phyloP scores from a whole-genome alignment of 805 yeast genomes.

The Clavispora vitiphila region DNA sequence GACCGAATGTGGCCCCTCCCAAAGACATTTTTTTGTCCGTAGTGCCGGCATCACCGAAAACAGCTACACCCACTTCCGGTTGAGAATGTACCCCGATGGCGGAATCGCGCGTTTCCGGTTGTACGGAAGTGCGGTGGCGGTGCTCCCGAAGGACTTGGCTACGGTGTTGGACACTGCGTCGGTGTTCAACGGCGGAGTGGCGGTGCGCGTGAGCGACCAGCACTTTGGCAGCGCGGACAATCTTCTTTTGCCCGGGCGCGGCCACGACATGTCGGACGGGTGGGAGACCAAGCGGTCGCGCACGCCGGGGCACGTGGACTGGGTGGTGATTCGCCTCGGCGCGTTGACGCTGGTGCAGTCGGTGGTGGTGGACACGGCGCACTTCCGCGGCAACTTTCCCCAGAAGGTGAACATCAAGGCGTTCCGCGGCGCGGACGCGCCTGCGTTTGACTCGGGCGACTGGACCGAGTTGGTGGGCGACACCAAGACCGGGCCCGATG shows the following conservation, averaged over 20 bases:
- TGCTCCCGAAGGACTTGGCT: conserved; percentile 43
- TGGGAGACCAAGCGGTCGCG: conserved; percentile 97
- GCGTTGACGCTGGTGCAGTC: conserved; percentile 51
- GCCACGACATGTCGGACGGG: conserved; percentile 95
- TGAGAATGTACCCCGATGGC: conserved; percentile 96
- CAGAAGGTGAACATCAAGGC: conserved; percentile 73
- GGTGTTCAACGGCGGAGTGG: conserved; percentile 85
- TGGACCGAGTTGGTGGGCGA: conserved; percentile 69
- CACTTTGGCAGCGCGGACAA: conserved; percentile 93
- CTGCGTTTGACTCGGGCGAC: conserved; percentile 36
- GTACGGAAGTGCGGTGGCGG: conserved; percentile 80
- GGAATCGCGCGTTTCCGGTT: conserved; percentile 94
- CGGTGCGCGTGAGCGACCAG: conserved; percentile 78
- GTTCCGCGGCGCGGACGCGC: conserved; percentile 28
- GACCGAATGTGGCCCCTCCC: conserved; percentile 84
- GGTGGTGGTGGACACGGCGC: conserved; percentile 84
- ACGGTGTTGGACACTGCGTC: conserved; percentile 68
- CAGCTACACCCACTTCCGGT: conserved; percentile 71
- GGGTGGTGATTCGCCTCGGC: conserved; percentile 84
- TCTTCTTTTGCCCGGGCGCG: conserved; percentile 87
- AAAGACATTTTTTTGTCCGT: conserved; percentile 76
- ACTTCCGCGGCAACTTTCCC: conserved; percentile 93
- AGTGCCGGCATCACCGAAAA: conserved; percentile 46
- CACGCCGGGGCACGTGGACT: conserved; percentile 77
- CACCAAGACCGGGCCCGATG: conserved; percentile 76